Base-by-base conservation (phyloP, 2,329 filamentous ascomycete species). In the Bipolaris cookei region DNA sequence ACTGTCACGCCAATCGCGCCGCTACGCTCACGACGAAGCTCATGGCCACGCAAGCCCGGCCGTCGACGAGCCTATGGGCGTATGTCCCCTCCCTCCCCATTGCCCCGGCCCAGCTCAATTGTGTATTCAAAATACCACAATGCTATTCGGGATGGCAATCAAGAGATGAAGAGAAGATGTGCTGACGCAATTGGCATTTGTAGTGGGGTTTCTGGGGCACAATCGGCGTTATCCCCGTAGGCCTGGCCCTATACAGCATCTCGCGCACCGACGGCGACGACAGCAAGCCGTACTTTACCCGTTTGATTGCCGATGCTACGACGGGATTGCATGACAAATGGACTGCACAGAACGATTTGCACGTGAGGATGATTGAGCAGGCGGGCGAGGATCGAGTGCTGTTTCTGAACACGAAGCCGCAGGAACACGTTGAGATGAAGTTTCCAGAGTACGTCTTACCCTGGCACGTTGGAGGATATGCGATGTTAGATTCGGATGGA, bases 331-430 rank as follows among this genome's bases (percentile, higher is more conserved):
- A 84, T 66, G 80, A 84, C 57, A 71, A 78, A 39, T 85, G 81
- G 75, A 82, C 82, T 51, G 77, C 81, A 64, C 80, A 82, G 65
- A 89, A 88, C 70, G 81, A 83, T 52, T 69, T 88, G 49, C 87
- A 88, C 74, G 85, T 84, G 10, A 78, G 80, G 56, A 82, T 84
- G 63, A 77, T 88, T 61, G 86, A 89, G 78, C 83, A 85, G 76
- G 87, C 86, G 21, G 87, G 84, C 34, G 77, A 80, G 48, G 87
- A 90, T 72, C 79, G 84, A 59, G 84, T 87, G 64, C 72, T 90
- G 64, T 88, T 88, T 71, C 57, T 76, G 63, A 79, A 80, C 61
- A 65, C 71, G n/a, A 74, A 74, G 68, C 78, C 81, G 28, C 76
- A 80, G 63, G 79, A 76, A 51, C 74, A 80, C 64, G 77, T 86